Conservation (phyloP, 371 early-diverging fungal species). For the Mycotypha africana region DNA sequence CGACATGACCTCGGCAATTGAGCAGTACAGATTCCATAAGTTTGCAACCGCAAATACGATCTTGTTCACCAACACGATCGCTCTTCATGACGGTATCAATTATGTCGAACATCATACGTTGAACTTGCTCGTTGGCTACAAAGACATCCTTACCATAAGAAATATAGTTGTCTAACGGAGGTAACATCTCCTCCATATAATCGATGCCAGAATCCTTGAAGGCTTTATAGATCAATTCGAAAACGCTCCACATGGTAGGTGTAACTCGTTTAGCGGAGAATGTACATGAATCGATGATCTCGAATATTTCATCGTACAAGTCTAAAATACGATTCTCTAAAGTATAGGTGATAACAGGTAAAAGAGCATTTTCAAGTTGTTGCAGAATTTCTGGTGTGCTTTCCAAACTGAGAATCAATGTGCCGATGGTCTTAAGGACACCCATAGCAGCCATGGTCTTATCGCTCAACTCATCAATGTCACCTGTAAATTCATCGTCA, state of each 20-base stretch:
- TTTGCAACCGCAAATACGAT: constrained; percentile 72
- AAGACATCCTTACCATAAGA: constrained; percentile 75
- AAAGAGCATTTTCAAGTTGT: constrained; percentile 67
- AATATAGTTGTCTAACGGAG: constrained; percentile 86
- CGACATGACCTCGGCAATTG: constrained; percentile 71
- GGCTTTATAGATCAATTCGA: constrained; percentile 66
- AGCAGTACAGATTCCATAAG: constrained; percentile 76
- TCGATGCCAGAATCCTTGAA: constrained; percentile 75
- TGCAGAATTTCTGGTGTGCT: constrained; percentile 56
- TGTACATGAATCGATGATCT: constrained; percentile 81
- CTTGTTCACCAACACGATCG: constrained; percentile 63
- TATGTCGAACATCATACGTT: constrained; percentile 62
- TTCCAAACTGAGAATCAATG: constrained; percentile 72
- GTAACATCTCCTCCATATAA: constrained; percentile 80
- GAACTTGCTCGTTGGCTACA: constrained; percentile 53
- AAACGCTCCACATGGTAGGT: constrained; percentile 78
- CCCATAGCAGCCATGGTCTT: constrained; percentile 90
- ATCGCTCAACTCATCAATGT: constrained; percentile 63
- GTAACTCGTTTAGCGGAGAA: constrained; percentile 79
- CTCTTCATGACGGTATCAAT: constrained; percentile 68
- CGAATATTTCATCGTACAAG: constrained; percentile 83
- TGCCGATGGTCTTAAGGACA: constrained; percentile 83
- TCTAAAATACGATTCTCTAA: constrained; percentile 68
- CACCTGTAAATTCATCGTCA: constrained; percentile 34
- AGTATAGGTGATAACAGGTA: constrained; percentile 70